These are phyloP conservation scores for Gastrodia elata DNA, from an alignment of 106 monocot species.

Conservation along the genomic window DNA sequence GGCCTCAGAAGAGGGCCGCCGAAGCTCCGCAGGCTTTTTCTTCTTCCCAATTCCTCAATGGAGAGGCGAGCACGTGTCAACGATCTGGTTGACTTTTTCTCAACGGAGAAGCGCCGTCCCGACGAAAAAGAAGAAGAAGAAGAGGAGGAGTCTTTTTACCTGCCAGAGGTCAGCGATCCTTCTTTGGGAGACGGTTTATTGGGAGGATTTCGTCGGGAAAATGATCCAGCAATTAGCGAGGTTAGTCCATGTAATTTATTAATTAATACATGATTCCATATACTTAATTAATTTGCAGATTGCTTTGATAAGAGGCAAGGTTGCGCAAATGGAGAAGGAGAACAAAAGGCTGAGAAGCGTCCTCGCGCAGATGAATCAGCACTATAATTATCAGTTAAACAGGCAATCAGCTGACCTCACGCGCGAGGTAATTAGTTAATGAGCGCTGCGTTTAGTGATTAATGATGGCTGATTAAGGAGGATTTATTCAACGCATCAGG, in stretches of 20 bases:
- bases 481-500: background rate
- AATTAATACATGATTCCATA: too few relatives aligned
- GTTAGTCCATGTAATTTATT: background rate
- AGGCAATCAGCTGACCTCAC: constrained; percentile 14
- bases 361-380: constrained; percentile 21
- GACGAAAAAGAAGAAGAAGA: background rate
- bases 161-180: constrained; percentile 23
- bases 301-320: constrained; percentile 19
- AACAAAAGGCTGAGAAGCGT: constrained; percentile 29
- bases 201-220: constrained; percentile 16
- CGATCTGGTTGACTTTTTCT: constrained; percentile 64
- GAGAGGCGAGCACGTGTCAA: constrained; percentile 6
- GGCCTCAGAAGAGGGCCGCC: too few relatives aligned
- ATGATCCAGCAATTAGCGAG: constrained; percentile 7
- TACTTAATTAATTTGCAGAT: constrained; percentile 7
- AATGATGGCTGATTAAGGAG: background rate
- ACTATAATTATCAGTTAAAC: constrained; percentile 37
- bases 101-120: constrained; percentile 13
- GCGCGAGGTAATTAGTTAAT: background rate
- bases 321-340: constrained; percentile 34
- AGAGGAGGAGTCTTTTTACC: constrained; percentile 8
- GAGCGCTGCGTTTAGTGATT: background rate
- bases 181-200: constrained; percentile 29
- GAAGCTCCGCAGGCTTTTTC: too few relatives aligned
- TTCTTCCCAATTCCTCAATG: too few relatives aligned